These are phyloP conservation scores for Medicago truncatula DNA, from an alignment of 306 rosid genomes.

Conservation along the genomic window DNA sequence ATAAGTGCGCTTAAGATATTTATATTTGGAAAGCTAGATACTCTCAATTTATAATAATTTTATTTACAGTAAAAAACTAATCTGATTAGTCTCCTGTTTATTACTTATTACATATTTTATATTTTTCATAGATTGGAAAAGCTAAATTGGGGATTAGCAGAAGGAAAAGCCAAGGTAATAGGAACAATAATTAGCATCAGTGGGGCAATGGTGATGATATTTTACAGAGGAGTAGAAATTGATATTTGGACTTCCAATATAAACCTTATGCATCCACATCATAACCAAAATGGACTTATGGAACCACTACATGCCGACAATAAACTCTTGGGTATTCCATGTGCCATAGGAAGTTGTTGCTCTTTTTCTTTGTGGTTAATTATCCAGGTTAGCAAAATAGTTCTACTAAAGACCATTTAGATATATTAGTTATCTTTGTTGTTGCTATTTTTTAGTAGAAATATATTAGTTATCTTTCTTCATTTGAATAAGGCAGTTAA, in stretches of 20 bases:
- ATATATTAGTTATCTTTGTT: too few species aligned
- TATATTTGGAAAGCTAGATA: not conserved
- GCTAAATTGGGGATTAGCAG: conserved; percentile 30
- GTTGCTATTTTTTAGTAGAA: too few species aligned
- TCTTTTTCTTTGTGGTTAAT: conserved; percentile 49
- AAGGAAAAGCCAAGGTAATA: conserved; percentile 52
- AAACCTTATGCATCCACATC: conserved; percentile 42
- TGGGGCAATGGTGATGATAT: conserved; percentile 55
- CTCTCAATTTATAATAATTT: not conserved
- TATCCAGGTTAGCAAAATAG: conserved; percentile 46
- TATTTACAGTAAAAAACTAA: not conserved
- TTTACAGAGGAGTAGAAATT: conserved; percentile 47
- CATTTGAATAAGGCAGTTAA: too few species aligned
- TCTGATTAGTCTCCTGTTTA: not conserved
- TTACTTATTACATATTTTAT: not conserved
- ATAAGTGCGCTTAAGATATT: too few species aligned
- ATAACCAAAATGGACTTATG: not conserved
- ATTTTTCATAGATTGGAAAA: conserved; percentile 43
- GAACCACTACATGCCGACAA: not conserved
- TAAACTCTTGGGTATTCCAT: conserved; percentile 13
- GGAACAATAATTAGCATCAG: conserved; percentile 52
- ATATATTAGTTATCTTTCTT: too few species aligned
- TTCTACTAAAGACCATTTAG: not conserved
- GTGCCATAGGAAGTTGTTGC: conserved; percentile 40
- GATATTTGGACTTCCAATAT: conserved; percentile 36